A percentile compares a stretch with the other conserved stretches of the same genome.
Evolutionary conservation across 176 grass and related monocot genomes (phyloP).

Genomic region (Lolium rigidum): DNA sequence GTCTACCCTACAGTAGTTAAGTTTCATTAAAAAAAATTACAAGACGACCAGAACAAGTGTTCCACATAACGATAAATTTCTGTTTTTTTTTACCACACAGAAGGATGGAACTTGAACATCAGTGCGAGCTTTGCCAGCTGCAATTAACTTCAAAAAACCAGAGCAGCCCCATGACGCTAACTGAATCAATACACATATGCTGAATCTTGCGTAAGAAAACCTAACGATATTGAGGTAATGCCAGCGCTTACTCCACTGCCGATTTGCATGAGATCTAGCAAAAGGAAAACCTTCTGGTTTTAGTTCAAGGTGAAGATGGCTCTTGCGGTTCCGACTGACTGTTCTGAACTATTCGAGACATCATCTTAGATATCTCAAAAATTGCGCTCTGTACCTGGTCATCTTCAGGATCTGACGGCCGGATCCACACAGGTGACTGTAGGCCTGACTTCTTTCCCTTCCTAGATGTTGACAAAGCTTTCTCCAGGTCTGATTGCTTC

Average conservation of each 20-base stretch:
- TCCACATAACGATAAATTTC: constrained; percentile 26
- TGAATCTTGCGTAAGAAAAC: constrained; percentile 43
- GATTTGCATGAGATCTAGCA: constrained; percentile 59
- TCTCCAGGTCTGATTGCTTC: constrained; percentile 77
- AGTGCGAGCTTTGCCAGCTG: constrained; percentile 52
- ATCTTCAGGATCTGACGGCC: constrained; percentile 69
- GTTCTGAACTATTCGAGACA: constrained; percentile 86
- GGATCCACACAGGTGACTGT: constrained; percentile 64
- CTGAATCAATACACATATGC: constrained; percentile 30
- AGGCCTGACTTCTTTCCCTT: constrained; percentile 62
- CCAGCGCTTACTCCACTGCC: constrained; percentile 49
- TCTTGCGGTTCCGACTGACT: constrained; percentile 79
- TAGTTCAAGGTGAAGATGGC: constrained; percentile 68
- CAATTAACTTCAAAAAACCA: constrained; percentile 52
- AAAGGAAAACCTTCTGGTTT: constrained; percentile 50
- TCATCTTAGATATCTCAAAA: constrained; percentile 94
- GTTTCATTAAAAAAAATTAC: constrained; percentile 38
- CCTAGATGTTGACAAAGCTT: constrained; percentile 71
- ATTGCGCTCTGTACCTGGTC: constrained; percentile 88
- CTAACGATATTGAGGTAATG: constrained; percentile 47
- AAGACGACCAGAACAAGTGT: constrained; percentile 20
- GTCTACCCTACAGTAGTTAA: constrained; percentile 42
- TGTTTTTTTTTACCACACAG: neutral
- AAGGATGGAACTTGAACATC: constrained; percentile 30
- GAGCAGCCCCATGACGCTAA: constrained; percentile 35